A percentile compares a stretch with the other conserved stretches of the same genome.
These are phyloP conservation scores for Aspergillus avenaceus DNA, from an alignment of 495 filamentous ascomycete genomes.

Conservation along the genomic window DNA sequence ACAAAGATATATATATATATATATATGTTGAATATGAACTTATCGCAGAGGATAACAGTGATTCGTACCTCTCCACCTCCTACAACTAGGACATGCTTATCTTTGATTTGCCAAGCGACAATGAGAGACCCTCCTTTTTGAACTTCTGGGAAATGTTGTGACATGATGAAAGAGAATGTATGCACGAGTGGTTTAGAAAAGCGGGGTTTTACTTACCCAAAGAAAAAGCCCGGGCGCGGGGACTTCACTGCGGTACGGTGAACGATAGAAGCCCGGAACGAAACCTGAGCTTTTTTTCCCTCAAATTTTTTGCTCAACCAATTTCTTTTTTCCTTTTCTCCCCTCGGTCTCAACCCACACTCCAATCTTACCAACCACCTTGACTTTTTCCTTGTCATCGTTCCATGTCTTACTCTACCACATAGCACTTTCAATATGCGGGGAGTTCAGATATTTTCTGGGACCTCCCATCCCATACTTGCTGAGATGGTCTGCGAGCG, in stretches of 20 bases:
- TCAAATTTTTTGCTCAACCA: background rate
- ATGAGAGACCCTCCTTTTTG: conserved; percentile 90
- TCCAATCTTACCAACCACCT: conserved; percentile 8
- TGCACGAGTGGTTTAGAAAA: too few species aligned
- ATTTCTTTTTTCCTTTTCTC: conserved; percentile 3
- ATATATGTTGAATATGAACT: background rate
- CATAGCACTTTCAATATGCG: conserved; percentile 47
- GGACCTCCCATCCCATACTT: conserved; percentile 64
- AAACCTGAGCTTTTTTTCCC: background rate
- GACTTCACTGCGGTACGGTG: background rate
- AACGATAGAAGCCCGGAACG: conserved; percentile 3
- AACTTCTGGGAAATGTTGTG: conserved; percentile 40
- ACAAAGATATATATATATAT: conserved; percentile 10
- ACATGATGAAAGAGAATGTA: too few species aligned
- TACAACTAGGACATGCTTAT: conserved; percentile 79
- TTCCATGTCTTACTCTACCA: conserved; percentile 13
- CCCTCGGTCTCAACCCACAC: conserved; percentile 7
- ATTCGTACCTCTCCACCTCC: conserved; percentile 82
- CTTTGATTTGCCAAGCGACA: conserved; percentile 87
- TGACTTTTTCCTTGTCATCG: conserved; percentile 8
- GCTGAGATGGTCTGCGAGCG: conserved; percentile 69
- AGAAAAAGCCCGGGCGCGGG: background rate
- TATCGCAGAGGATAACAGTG: background rate
- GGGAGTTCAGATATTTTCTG: conserved; percentile 66
- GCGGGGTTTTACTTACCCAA: too few species aligned